These are phyloP conservation scores for Clitocybe nebularis DNA, from an alignment of 1,284 basidiomycete genomes.

Conservation along the genomic window DNA sequence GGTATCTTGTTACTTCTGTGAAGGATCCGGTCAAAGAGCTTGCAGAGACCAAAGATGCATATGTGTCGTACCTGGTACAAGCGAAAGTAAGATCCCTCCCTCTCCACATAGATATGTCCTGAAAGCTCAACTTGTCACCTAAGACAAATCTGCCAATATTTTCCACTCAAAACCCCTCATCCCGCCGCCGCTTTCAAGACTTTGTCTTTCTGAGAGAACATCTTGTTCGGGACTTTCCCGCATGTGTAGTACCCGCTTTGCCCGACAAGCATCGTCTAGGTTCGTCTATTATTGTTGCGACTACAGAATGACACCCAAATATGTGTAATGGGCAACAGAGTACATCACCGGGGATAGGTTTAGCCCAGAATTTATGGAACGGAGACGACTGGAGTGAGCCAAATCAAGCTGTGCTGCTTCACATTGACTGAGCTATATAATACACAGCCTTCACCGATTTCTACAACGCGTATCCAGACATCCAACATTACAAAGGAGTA, in stretches of 20 bases:
- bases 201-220: slow-evolving; percentile 93
- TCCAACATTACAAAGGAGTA: slow-evolving; percentile 91
- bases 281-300: slow-evolving; percentile 40
- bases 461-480: slow-evolving; percentile 88
- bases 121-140: slow-evolving; percentile 7
- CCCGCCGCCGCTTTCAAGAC: slow-evolving; percentile 92
- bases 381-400: slow-evolving; percentile 82
- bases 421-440: slow-evolving; percentile 1
- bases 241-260: slow-evolving; percentile 92
- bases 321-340: slow-evolving; percentile 45
- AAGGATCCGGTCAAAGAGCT: slow-evolving; percentile 94
- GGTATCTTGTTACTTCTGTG: slow-evolving; percentile 82
- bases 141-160: slow-evolving; percentile 84
- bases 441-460: slow-evolving; percentile 83
- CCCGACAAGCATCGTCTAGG: slow-evolving; percentile 96
- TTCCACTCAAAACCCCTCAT: slow-evolving; percentile 65
- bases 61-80: slow-evolving; percentile 90
- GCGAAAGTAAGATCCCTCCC: slow-evolving; percentile 63
- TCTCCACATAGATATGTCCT: slow-evolving; percentile 6
- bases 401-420: slow-evolving; percentile 7
- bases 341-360: slow-evolving; percentile 98
- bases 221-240: slow-evolving; percentile 89
- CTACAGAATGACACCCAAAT: not conserved
- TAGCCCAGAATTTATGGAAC: slow-evolving; percentile 94
- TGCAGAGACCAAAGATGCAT: slow-evolving; percentile 93